Evolutionary conservation across 208 protist genomes (phyloP).

Genomic region (Leptomonas seymouri): DNA sequence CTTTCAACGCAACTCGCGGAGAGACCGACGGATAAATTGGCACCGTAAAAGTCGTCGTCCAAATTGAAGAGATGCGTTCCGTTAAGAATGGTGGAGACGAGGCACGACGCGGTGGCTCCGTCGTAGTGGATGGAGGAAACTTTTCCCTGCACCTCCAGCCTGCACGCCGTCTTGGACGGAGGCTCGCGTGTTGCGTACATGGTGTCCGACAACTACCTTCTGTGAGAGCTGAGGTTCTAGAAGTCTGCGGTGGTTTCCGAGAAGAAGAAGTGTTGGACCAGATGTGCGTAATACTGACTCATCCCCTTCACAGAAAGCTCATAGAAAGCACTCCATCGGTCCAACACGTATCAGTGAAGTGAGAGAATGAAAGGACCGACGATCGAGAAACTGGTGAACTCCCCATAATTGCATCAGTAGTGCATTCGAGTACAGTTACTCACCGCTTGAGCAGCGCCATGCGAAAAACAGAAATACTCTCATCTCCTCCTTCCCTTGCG

Average conservation of each 20-base stretch:
- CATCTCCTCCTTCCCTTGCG: neutral
- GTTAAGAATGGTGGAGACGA: constrained; percentile 52
- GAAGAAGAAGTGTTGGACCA: too few species aligned
- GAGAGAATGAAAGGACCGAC: too few species aligned
- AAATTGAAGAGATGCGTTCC: constrained; percentile 54
- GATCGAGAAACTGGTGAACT: too few species aligned
- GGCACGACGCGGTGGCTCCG: constrained; percentile 37
- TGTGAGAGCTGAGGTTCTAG: neutral
- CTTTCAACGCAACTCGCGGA: constrained; percentile 50
- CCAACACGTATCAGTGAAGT: too few species aligned
- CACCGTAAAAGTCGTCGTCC: constrained; percentile 44
- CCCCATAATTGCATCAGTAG: too few species aligned
- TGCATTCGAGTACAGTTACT: too few species aligned
- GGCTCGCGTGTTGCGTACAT: constrained; percentile 20
- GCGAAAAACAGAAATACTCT: too few species aligned
- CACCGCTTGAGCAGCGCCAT: too few species aligned
- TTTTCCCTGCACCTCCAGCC: constrained; percentile 43
- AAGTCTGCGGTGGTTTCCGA: neutral
- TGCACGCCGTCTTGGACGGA: constrained; percentile 39
- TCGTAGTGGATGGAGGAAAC: constrained; percentile 46
- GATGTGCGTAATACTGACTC: too few species aligned
- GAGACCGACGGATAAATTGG: constrained; percentile 26
- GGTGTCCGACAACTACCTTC: neutral
- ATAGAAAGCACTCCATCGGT: neutral
- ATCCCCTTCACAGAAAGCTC: neutral